Evolutionary conservation across 2,329 filamentous ascomycete genomes (phyloP), one percentile per base, ranked within the genome.

Genomic region (Alternaria ventricosa): DNA sequence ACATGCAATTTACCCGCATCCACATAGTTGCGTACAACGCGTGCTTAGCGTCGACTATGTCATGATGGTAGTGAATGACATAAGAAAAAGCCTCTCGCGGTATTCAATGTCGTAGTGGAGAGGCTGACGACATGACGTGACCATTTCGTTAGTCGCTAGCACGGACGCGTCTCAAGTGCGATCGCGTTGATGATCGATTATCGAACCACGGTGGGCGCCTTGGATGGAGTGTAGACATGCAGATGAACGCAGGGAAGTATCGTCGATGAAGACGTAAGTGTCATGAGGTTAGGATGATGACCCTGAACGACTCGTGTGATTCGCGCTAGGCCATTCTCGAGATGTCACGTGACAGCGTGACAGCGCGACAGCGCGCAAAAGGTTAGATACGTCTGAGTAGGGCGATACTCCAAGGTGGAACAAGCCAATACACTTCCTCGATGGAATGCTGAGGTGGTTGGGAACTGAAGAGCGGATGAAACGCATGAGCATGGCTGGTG

Each of bases 91-190:
- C 36, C 36, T 41, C 36, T 41, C 36, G 36, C 36, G 36, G 36
- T 41, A 41, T 15, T 41, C 36, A 41, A 41, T 41, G 36, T 41
- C 36, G 36, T 33, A 25, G 28, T 53, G 18, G 49, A 53, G 49
- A 54, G 33, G 30, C 33, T 43, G 51, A 15, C 51, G 30, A 43
- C 51, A 54, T 43, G 51, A 54, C 51, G 51, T 54, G 20, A 41
- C 28, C 30, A 54, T 54, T 54, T 54, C 33, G 51, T 43, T 54
- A 54, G 51, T 23, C 33, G 33, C 51, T 54, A 43, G 51, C 51
- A 54, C 51, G 51, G 51, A 43, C 30, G 51, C 51, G 30, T 36
- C 51, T 25, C 51, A 54, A 10, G 51, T 33, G 30, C 27, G 20
- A 27, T 54, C 30, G 30, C 30, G 13, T 54, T 23, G 22, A 41